Base-by-base conservation (phyloP, 2,329 filamentous ascomycete genomes). In the Epichloe brachyelytri region DNA sequence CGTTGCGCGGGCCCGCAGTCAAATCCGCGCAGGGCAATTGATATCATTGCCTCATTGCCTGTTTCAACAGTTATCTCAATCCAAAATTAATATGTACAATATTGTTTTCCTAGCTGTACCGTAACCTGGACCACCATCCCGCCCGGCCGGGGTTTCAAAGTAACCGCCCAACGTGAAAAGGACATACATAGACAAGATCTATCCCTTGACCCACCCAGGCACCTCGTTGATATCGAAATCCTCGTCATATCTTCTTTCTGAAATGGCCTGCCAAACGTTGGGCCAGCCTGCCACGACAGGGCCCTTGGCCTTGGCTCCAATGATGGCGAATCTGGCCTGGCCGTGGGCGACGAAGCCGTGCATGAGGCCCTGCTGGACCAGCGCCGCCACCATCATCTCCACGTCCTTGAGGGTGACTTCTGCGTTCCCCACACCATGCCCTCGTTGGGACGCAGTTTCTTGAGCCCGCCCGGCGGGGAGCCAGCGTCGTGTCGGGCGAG, bases 341-440 rank as follows among this genome's bases (percentile, higher is more conserved):
- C 78, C 78, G 60, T 94, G 88, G 15, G 86, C 86, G 30, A 96
- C 77, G 61, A 90, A 96, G 2, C 90, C 91, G 57, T 84, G 82
- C 63, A 96, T 74, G 22, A 95, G 71, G 0, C 86, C 87, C 65
- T 95, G 87, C 47, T 85, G 80, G 19, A 94, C 78, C 12, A 96
- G 76, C 11, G 83, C 83, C 0, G 86, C 80, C 12, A 94, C 76
- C 46, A 87, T 81, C 43, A 81, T 81, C 67, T 95, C 88, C n/a
- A 94, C 73, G 57, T 88, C 83, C 14, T 78, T 69, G 37, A 78
- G 67, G 39, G 79, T 74, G 36, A 82, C 71, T 55, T 71, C 63
- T 54, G 77, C 74, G 59, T 85, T 84, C 83, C 83, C 68, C 76
- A 80, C n/a, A 83, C 65, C 45, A 82, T 62, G 2, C 80, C 80